phyloP scores from a whole-genome alignment of 768 basidiomycete species.

The Clitopilus passeckerianus region DNA sequence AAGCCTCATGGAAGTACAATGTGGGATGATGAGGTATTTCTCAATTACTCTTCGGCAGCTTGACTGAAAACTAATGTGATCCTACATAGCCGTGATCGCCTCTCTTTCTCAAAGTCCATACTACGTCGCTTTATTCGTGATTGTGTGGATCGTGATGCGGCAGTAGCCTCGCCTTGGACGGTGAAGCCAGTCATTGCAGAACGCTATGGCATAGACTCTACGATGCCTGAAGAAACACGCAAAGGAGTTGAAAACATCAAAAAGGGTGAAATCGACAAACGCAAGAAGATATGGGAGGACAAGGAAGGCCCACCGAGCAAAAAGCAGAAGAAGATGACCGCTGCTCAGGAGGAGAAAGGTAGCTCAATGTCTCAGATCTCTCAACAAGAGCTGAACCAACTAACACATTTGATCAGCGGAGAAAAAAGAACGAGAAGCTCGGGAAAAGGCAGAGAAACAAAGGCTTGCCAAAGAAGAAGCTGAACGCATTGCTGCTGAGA shows the following conservation, averaged over 20 bases:
- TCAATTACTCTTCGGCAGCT: not conserved
- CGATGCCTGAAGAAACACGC: conserved; percentile 83
- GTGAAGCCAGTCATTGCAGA: conserved; percentile 84
- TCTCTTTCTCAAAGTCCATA: conserved; percentile 95
- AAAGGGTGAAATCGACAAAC: conserved; percentile 87
- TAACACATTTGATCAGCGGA: conserved; percentile 33
- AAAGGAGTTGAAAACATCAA: conserved; percentile 76
- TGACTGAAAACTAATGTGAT: not conserved
- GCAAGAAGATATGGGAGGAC: conserved; percentile 88
- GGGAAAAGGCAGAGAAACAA: conserved; percentile 64
- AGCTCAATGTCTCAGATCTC: conserved; percentile 8
- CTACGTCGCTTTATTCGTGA: conserved; percentile 95
- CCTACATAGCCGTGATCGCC: conserved; percentile 75
- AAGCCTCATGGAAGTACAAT: conserved; percentile 80
- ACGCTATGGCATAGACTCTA: conserved; percentile 77
- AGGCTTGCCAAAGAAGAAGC: conserved; percentile 64
- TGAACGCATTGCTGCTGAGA: conserved; percentile 67
- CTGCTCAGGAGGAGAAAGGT: conserved; percentile 76
- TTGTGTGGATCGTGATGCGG: conserved; percentile 88
- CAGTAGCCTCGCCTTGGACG: conserved; percentile 93
- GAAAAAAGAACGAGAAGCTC: conserved; percentile 65
- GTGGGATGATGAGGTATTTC: conserved; percentile 71
- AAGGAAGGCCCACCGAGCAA: conserved; percentile 80
- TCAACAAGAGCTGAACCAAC: conserved; percentile 14
- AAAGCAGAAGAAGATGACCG: conserved; percentile 75